A percentile compares a stretch with the other conserved stretches of the same genome.
Evolutionary conservation across 2,329 filamentous ascomycete genomes (phyloP).

Genomic region (Colletotrichum abscissum): DNA sequence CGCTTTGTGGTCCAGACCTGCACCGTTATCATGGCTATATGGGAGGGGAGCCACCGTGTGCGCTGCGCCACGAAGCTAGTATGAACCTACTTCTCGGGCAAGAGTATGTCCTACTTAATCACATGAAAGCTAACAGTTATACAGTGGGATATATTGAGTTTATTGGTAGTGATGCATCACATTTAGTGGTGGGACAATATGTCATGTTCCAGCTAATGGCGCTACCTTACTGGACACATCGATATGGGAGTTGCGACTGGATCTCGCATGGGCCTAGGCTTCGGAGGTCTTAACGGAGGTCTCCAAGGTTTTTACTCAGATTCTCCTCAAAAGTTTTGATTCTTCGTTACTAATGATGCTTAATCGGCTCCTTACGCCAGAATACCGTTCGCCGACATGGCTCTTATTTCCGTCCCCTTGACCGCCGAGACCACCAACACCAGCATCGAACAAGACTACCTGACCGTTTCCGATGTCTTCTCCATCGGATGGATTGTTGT

Average conservation of each 20-base stretch:
- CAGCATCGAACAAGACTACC: conserved; percentile 70
- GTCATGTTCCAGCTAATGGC: conserved; percentile 48
- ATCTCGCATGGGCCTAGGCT: background rate
- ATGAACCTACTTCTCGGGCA: background rate
- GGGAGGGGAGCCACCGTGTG: background rate
- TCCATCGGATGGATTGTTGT: conserved; percentile 66
- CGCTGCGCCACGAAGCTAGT: background rate
- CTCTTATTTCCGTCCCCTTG: conserved; percentile 66
- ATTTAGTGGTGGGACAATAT: conserved; percentile 45
- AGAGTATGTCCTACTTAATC: background rate
- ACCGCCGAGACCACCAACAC: conserved; percentile 49
- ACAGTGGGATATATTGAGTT: background rate
- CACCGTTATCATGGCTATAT: background rate
- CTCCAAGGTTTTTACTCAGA: background rate
- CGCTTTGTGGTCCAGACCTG: background rate
- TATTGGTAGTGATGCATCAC: background rate
- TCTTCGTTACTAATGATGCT: background rate
- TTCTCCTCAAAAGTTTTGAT: too few species aligned
- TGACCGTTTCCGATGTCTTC: conserved; percentile 57
- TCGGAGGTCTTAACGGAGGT: background rate
- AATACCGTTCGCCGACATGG: conserved; percentile 75
- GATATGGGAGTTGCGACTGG: background rate
- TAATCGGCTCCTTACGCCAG: conserved; percentile 62
- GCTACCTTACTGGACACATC: conserved; percentile 26
- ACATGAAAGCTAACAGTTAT: background rate